Base-by-base conservation (phyloP, 2,329 filamentous ascomycete species). In the Phialophora chinensis region DNA sequence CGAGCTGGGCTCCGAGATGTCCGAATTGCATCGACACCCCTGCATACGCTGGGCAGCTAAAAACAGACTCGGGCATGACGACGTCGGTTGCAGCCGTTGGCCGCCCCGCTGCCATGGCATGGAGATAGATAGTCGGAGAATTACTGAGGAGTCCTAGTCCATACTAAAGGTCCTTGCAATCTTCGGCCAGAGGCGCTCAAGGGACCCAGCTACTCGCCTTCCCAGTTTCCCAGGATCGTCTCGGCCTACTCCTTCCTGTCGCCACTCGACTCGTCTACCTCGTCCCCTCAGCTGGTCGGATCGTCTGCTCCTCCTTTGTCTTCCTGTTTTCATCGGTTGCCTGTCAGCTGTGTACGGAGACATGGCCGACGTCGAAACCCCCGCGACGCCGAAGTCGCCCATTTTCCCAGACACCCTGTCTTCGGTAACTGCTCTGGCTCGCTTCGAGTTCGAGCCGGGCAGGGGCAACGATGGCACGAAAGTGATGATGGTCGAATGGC, bases 401-500 rank as follows among this genome's bases (percentile, higher is more conserved):
- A 35, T 60, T 56, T 58, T 47, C 20, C 70, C 69, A 14, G 68
- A 73, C 53, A 72, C 72, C 11, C 67, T 74, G 4, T 38, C 62
- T 3, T 79, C 78, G 0, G 77, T 82, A 55, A 86, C 85, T 64
- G 89, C 89, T n/a, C 83, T 92, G 54, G 90, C 92, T 54, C 89
- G 93, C 66, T 97, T 96, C 79, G 93, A 97, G 77, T 96, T 96
- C 75, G 90, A 93, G 78, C 83, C 87, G 0, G 90, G 88, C 42
- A 87, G 86, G 76, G 90, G 88, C 58, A 91, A 92, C 73, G 90
- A 93, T 71, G 92, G 92, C 49, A 96, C 92, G 69, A 97, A 96
- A 81, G 89, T 97, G 69, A 82, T 97, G 73, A 95, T 97, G 92
- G 89, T 96, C 47, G 92, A 97, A 77, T 97, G 93, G 93, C 88